Conservation (phyloP, 768 basidiomycete species). For the Pseudohyphozyma bogoriensis region DNA sequence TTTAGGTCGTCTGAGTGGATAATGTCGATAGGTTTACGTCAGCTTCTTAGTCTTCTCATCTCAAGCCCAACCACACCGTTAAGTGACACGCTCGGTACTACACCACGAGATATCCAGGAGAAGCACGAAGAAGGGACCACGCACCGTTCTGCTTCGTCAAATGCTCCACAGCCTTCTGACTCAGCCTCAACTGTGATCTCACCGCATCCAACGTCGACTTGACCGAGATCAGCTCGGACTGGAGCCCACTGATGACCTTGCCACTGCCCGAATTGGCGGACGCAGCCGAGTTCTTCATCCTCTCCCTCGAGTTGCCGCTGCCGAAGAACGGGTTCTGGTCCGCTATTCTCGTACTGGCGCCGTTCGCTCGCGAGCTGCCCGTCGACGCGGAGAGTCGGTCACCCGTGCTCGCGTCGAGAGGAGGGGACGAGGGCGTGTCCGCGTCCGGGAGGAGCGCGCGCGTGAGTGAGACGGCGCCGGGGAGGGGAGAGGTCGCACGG, state of each 20-base stretch:
- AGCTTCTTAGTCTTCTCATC: no score
- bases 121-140: slow-evolving; percentile 37
- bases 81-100: no score
- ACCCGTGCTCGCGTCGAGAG: no score
- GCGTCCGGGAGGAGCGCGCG: slow-evolving; percentile 15
- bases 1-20: slow-evolving; percentile 79
- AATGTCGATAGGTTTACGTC: background rate
- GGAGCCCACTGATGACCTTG: slow-evolving; percentile 76
- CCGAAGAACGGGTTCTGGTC: slow-evolving; percentile 27
- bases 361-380: background rate
- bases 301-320: slow-evolving; percentile 8
- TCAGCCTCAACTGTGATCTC: slow-evolving; percentile 65
- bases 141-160: slow-evolving; percentile 39
- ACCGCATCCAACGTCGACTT: slow-evolving; percentile 77
- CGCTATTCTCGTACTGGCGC: background rate
- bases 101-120: no score
- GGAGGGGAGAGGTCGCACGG: background rate
- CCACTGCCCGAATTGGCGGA: slow-evolving; percentile 47
- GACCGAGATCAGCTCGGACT: slow-evolving; percentile 68
- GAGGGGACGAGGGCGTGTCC: slow-evolving; percentile 1
- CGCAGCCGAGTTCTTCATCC: slow-evolving; percentile 9
- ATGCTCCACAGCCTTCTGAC: slow-evolving; percentile 64
- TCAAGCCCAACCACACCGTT: no score
- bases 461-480: slow-evolving; percentile 17
- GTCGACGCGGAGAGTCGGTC: no score